A percentile compares a stretch with the other conserved stretches of the same genome.
These are phyloP conservation scores for Hanseniaspora mollemarum DNA, from an alignment of 805 yeast genomes.

Conservation along the genomic window DNA sequence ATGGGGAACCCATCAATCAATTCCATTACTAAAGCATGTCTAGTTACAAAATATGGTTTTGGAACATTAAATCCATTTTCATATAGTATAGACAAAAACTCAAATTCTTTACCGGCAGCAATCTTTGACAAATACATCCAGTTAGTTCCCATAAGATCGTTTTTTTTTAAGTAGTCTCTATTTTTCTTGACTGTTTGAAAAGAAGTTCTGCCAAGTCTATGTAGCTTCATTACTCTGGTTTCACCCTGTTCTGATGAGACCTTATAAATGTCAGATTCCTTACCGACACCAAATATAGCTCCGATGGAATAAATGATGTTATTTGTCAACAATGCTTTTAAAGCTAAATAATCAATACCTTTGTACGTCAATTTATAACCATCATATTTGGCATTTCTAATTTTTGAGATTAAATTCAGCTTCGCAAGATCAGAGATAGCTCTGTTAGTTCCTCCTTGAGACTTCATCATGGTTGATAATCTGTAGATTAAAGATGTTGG, in stretches of 20 bases:
- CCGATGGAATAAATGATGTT: conserved; percentile 70
- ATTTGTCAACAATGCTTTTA: conserved; percentile 69
- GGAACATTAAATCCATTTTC: conserved; percentile 78
- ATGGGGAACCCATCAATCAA: conserved; percentile 80
- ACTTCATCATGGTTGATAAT: conserved; percentile 56
- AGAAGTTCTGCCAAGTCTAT: conserved; percentile 86
- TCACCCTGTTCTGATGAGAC: conserved; percentile 57
- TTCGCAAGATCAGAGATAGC: conserved; percentile 81
- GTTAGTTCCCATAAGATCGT: conserved; percentile 49
- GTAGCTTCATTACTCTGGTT: conserved; percentile 75
- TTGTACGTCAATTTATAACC: conserved; percentile 81
- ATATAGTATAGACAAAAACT: conserved; percentile 68
- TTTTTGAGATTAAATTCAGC: conserved; percentile 58
- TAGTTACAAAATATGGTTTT: conserved; percentile 71
- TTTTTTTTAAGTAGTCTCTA: conserved; percentile 69
- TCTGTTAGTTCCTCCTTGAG: conserved; percentile 64
- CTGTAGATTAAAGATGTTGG: conserved; percentile 78
- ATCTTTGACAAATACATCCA: conserved; percentile 89
- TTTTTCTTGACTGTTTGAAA: conserved; percentile 86
- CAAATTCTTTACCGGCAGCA: conserved; percentile 87
- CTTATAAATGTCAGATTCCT: conserved; percentile 88
- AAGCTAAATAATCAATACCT: conserved; percentile 87
- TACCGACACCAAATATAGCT: conserved; percentile 87
- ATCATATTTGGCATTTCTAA: conserved; percentile 87
- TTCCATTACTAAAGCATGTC: conserved; percentile 91